A percentile compares a stretch with the other conserved stretches of the same genome.
These are phyloP conservation scores for Senecio squalidus DNA, from an alignment of 140 eudicot species.

Conservation along the genomic window DNA sequence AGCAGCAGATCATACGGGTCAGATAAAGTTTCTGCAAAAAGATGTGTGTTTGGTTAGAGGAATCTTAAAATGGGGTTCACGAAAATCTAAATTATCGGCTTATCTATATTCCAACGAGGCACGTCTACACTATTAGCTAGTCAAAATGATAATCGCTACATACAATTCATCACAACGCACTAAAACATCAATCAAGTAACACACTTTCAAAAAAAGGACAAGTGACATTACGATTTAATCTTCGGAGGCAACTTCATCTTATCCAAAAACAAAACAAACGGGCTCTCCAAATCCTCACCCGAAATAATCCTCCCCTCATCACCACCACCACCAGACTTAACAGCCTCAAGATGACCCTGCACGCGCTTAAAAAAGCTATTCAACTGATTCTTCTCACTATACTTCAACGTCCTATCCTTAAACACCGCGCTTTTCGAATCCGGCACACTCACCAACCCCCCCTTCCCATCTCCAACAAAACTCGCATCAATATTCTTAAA, in stretches of 20 bases:
- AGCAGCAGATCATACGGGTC: no score
- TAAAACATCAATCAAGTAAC: background rate
- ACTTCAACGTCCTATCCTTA: slow-evolving; percentile 44
- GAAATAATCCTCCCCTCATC: slow-evolving; percentile 38
- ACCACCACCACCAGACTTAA: slow-evolving; percentile 3
- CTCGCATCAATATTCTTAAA: slow-evolving; percentile 68
- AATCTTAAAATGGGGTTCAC: no score
- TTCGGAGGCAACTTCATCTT: slow-evolving; percentile 63
- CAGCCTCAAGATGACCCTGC: slow-evolving; percentile 51
- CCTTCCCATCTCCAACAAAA: slow-evolving; percentile 43
- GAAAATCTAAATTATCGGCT: no score
- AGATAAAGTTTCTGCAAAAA: no score
- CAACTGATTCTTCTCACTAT: slow-evolving; percentile 74
- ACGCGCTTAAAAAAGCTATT: slow-evolving; percentile 78
- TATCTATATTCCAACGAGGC: no score
- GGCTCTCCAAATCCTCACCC: slow-evolving; percentile 76
- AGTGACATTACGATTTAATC: slow-evolving; percentile 22
- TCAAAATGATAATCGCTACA: background rate
- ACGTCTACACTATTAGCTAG: no score
- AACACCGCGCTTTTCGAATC: slow-evolving; percentile 84
- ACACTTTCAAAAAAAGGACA: background rate
- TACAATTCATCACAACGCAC: background rate
- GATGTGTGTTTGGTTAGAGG: no score
- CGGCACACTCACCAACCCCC: slow-evolving; percentile 60
- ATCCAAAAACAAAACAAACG: slow-evolving; percentile 58